Conservation (phyloP, 139 green algal genomes). For the Chlamydomonas sphaeroides region DNA sequence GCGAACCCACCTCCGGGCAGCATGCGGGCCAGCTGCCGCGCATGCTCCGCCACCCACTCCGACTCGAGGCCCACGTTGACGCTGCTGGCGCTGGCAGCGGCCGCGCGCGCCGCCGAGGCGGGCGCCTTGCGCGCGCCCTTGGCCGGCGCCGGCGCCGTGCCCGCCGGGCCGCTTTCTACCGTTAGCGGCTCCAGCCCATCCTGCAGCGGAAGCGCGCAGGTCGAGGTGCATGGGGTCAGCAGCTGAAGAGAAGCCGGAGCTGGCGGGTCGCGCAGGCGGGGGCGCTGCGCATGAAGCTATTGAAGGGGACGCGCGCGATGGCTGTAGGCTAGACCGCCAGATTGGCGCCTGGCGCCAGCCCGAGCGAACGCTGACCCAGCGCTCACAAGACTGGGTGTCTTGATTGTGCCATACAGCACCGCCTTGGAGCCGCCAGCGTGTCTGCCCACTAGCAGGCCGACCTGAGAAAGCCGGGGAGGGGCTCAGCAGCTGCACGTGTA, state of each 20-base stretch:
- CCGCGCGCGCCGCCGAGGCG: not conserved
- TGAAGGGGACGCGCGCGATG: no score
- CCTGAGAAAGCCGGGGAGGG: conserved; percentile 4
- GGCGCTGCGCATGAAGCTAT: no score
- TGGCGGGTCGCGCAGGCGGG: no score
- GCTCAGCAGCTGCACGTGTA: no score
- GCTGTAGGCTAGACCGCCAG: no score
- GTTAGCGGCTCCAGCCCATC: conserved; percentile 2
- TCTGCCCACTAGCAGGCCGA: conserved; percentile 59
- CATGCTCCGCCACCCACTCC: conserved; percentile 71
- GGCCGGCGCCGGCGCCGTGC: not conserved
- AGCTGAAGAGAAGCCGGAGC: no score
- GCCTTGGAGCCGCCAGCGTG: conserved; percentile 41
- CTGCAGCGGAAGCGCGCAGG: no score
- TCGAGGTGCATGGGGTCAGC: no score
- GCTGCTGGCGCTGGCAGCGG: no score
- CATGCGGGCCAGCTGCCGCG: conserved; percentile 59
- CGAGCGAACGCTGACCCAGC: no score
- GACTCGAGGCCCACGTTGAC: conserved; percentile 53
- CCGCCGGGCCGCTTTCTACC: not conserved
- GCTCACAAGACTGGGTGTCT: conserved; percentile 49
- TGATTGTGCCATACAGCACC: conserved; percentile 47
- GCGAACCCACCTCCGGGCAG: conserved; percentile 71
- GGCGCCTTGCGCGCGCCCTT: conserved; percentile 15
- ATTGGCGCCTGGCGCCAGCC: no score